Base-by-base conservation (phyloP, 371 early-diverging fungal genomes). In the Encephalitozoon cuniculi region DNA sequence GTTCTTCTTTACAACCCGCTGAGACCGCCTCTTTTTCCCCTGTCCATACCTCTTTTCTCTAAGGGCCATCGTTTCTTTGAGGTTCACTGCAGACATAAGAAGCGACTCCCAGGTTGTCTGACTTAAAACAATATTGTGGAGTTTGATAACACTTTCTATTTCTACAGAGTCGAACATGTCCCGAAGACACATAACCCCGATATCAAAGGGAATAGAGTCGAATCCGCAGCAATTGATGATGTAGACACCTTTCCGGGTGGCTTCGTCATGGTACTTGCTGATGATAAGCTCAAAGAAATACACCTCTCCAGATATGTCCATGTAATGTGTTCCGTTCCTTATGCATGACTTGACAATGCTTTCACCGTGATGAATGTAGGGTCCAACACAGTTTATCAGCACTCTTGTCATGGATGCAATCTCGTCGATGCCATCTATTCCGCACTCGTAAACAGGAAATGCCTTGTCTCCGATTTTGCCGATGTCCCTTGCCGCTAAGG, bases 221-320 rank as follows among this genome's bases (percentile, higher is more conserved):
- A 94, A 93, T 0, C 94, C 94, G 83, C 93, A 93, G 3, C 87
- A 84, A 30, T 92, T 89, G 1, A 92, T 89, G 68, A 94, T 87
- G 63, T 88, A 83, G 4, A 90, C 87, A 28, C 87, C 84, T 30
- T 87, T 88, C 34, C 83, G 82, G 39, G 80, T 74, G 0, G 94
- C 93, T 64, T 87, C 73, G 1, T 89, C 86, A 70, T 90, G 86
- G 76, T 89, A 90, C 65, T 87, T 83, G 51, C 87, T 83, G 72
- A 90, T 88, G 70, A 91, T 88, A 1, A 87, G 67, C 59, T 87
- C 85, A 8, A 91, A 87, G 86, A 91, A 92, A 4, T 80, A 80
- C 18, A 90, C 82, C 79, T 94, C 94, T 28, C 93, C 94, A 15
- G 93, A 91, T 11, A 89, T 90, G 78, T 95, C 95, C 26, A 93